A percentile compares a stretch with the other conserved stretches of the same genome.
phyloP scores from a whole-genome alignment of 805 yeast genomes.

The Maudiozyma bulderi region DNA sequence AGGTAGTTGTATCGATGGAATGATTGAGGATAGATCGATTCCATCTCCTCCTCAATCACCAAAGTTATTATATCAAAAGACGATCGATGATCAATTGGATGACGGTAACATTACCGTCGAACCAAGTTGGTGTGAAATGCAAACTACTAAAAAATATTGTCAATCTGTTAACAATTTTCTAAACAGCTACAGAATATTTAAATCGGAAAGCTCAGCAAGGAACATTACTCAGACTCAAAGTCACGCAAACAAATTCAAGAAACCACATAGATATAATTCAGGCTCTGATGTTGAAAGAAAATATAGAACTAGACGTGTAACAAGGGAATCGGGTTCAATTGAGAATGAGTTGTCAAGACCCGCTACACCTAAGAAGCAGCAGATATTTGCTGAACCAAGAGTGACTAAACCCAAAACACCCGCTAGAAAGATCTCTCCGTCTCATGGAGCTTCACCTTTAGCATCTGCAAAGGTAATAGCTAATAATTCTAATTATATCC shows the following conservation, averaged over 20 bases:
- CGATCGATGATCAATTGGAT: neutral
- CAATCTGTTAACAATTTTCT: slow-evolving; percentile 14
- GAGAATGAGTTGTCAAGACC: neutral
- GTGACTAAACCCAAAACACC: slow-evolving; percentile 19
- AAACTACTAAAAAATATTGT: slow-evolving; percentile 11
- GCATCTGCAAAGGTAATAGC: slow-evolving; percentile 19
- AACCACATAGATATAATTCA: neutral
- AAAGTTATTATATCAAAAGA: slow-evolving; percentile 3
- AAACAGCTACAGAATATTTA: slow-evolving; percentile 17
- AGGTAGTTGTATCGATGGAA: neutral
- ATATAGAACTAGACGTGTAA: slow-evolving; percentile 2
- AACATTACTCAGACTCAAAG: no score
- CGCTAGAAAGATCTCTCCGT: slow-evolving; percentile 10
- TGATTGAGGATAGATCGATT: slow-evolving; percentile 17
- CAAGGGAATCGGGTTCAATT: neutral
- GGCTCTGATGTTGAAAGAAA: slow-evolving; percentile 2
- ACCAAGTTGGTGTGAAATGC: slow-evolving; percentile 15
- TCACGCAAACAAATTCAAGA: neutral
- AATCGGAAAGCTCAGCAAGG: neutral
- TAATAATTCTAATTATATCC: slow-evolving; percentile 22
- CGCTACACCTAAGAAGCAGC: neutral
- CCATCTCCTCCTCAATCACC: slow-evolving; percentile 30
- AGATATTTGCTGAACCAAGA: neutral
- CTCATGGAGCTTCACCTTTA: slow-evolving; percentile 24
- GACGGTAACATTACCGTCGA: slow-evolving; percentile 9